Evolutionary conservation across 2,329 filamentous ascomycete genomes (phyloP), one percentile per base, ranked within the genome.

Genomic region (Colletotrichum cereale): DNA sequence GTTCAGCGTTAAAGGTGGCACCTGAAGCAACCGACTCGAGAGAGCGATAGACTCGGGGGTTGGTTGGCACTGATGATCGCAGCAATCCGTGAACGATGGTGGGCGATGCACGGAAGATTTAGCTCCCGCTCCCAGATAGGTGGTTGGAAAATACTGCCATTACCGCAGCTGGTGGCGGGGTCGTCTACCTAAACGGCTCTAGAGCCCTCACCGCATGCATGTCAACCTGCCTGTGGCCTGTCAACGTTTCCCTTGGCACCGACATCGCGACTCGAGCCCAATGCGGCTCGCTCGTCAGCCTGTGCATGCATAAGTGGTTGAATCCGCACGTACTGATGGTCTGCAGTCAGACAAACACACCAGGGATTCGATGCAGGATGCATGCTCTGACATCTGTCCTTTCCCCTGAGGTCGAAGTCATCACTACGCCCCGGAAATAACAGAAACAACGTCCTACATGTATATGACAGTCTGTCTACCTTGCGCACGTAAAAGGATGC

Each of bases 181-280:
- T 55, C 44, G 53, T 62, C 52, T 50, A 36, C 57, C 40, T 61
- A 70, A 66, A 47, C 62, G 40, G 57, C 24, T 21, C 57, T 11
- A 50, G 31, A 52, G 34, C 56, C 48, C 40, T 48, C 18, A 44
- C 44, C 58, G 50, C 52, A 58, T 71, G 68, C 68, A 63, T 44
- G 58, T 21, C 26, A 29, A 36, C n/a, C n/a, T n/a, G n/a, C 40
- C 14, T 70, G 62, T 56, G 40, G 67, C 26, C 40, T 42, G 67
- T 67, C 62, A 62, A 67, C 56, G 50, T 56, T 57, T 71, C 10
- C 48, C 26, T 61, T 62, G 56, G 63, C 62, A 57, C 48, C 67
- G 63, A 67, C 34, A 58, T 71, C 68, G 68, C 68, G 68, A 71
- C 68, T 71, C 67, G 67, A 62, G 50, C 65, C 68, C 42, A 63